phyloP scores from a whole-genome alignment of 176 grass and related monocot species.

The Themeda triandra region DNA sequence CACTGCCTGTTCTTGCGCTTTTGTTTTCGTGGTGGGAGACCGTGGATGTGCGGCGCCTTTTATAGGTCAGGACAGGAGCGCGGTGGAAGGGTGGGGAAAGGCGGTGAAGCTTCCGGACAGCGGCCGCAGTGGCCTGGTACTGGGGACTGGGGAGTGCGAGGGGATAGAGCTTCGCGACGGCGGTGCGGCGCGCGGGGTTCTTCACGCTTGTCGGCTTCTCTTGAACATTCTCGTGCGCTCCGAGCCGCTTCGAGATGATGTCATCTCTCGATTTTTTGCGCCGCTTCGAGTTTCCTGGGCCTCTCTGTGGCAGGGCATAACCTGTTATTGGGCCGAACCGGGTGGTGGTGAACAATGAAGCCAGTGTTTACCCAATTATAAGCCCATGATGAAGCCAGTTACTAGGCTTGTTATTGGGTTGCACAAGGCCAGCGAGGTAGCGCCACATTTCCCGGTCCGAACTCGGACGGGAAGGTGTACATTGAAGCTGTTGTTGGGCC shows the following conservation, averaged over 20 bases:
- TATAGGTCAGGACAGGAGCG: slow-evolving; percentile 7
- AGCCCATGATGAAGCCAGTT: background rate
- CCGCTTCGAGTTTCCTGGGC: background rate
- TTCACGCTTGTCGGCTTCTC: slow-evolving; percentile 27
- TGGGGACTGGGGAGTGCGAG: background rate
- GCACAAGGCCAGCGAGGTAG: no score
- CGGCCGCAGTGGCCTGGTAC: background rate
- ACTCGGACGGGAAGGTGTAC: no score
- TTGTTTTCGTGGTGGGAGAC: background rate
- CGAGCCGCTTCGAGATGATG: background rate
- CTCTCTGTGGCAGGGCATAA: background rate
- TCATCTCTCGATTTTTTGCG: no score
- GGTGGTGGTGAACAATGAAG: background rate
- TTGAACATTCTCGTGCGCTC: slow-evolving; percentile 35
- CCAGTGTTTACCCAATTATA: no score
- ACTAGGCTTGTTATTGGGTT: background rate
- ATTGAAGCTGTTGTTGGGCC: no score
- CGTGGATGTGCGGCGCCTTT: background rate
- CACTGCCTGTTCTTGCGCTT: background rate
- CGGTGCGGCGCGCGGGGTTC: background rate
- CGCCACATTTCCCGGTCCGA: no score
- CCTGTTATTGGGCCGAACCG: background rate
- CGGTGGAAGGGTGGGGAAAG: slow-evolving; percentile 27
- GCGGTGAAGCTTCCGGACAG: slow-evolving; percentile 34
- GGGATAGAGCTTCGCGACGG: background rate